Base-by-base conservation (phyloP, 345 rosid genomes). In the Litchi chinensis region DNA sequence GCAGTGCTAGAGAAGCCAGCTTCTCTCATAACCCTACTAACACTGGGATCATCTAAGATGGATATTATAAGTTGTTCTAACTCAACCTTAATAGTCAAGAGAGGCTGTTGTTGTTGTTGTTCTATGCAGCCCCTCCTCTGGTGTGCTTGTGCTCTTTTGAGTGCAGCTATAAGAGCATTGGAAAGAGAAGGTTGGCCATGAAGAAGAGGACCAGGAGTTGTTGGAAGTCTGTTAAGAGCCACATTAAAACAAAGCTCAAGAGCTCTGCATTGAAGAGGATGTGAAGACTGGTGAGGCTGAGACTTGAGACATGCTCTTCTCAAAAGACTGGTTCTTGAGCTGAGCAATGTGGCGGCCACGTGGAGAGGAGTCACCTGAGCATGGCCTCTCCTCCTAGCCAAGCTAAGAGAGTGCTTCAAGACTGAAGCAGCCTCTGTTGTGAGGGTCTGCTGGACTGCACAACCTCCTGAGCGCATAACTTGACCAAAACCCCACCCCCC, bases 351-450 rank as follows among this genome's bases (percentile, higher is more conserved):
- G 32, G 87, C 91, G 11, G 90, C 90, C 5, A 89, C 90, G 54
- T 89, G 88, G 66, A 95, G 92, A 64, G 98, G 98, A 81, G 98
- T 95, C 86, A 88, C 90, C 83, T 95, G 98, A 76, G 96, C 95
- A 91, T 95, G 98, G 86, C 97, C 96, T 78, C 98, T 86, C 88
- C 96, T 74, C 85, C 95, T 83, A 50, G 97, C 98, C 77, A 91
- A 87, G 87, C 85, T 83, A 10, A 95, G 97, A 84, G 97, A 95
- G 84, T 95, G 97, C 96, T 92, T 93, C 92, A 95, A 75, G 10
- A 85, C 93, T 78, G 97, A 90, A 91, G 97, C 98, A 89, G 97
- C 98, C 97, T 95, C 98, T 50, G 93, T 81, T 70, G 97, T 90
- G 87, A 95, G 98, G 90, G 97, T 93, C 93, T 95, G 97, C 90